These are phyloP conservation scores for Pseudogymnoascus sp. DNA, from an alignment of 2,329 filamentous ascomycete genomes.

Conservation along the genomic window DNA sequence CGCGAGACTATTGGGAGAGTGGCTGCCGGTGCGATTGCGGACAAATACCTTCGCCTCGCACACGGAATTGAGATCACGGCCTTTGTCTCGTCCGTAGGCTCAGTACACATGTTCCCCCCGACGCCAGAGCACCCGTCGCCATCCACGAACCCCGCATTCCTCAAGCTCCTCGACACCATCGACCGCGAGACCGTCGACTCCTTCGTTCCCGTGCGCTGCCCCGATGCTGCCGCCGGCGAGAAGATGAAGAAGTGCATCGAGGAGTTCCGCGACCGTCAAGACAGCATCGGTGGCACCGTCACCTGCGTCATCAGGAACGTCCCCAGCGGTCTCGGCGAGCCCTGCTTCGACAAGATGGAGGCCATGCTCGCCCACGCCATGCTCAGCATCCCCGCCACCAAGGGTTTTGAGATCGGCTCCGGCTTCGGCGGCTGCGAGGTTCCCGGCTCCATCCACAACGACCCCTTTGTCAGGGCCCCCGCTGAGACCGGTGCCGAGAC, in stretches of 20 bases:
- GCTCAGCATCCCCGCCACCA: slow-evolving; percentile 89
- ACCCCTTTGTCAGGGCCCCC: slow-evolving; percentile 63
- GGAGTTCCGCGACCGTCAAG: slow-evolving; percentile 67
- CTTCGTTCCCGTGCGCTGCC: slow-evolving; percentile 83
- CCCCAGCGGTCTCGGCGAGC: slow-evolving; percentile 83
- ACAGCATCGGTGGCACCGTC: slow-evolving; percentile 91
- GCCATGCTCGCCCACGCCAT: slow-evolving; percentile 88
- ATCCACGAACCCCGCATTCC: slow-evolving; percentile 72
- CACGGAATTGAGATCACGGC: slow-evolving; percentile 88
- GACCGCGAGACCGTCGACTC: slow-evolving; percentile 72
- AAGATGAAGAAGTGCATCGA: slow-evolving; percentile 77
- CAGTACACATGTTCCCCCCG: slow-evolving; percentile 68
- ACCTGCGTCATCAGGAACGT: slow-evolving; percentile 87
- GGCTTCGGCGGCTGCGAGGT: slow-evolving; percentile 85
- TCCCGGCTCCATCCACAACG: slow-evolving; percentile 86
- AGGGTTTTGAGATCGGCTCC: slow-evolving; percentile 92
- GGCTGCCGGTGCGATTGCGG: slow-evolving; percentile 83
- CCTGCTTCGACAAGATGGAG: slow-evolving; percentile 92
- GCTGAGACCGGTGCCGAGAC: slow-evolving; percentile 38
- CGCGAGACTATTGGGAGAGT: slow-evolving; percentile 92
- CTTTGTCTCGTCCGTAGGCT: slow-evolving; percentile 81
- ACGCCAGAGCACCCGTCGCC: slow-evolving; percentile 61
- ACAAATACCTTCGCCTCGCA: slow-evolving; percentile 78
- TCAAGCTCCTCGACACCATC: slow-evolving; percentile 65
- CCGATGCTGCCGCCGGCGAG: slow-evolving; percentile 55